Evolutionary conservation across 306 rosid species (phyloP), one percentile per base, ranked within the genome.

Genomic region (Begonia masoniana): DNA sequence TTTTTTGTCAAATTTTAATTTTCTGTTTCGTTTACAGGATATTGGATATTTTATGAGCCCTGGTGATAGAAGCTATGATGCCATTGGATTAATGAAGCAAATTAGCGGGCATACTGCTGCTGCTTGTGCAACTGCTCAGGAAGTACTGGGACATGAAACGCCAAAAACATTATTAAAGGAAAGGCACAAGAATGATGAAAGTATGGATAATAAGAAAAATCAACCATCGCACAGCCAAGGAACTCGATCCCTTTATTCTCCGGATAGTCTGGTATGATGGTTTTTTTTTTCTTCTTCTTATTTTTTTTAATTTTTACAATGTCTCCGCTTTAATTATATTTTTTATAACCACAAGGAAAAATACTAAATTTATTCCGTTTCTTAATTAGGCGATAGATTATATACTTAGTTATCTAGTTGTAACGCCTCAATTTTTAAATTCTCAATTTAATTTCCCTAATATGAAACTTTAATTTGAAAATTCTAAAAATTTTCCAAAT

Each of bases 51-150:
- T 81, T 17, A 59, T 83, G 92, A 92, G 88, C 78, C 99, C 99
- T 4, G 94, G 72, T 10, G 86, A 83, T 43, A 71, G 70, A 71
- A 82, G 89, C 75, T 87, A 73, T 52, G 99, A 92, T 76, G 99
- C 99, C 51, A 72, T 92, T 13, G 96, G 85, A 53, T 71, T 77
- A 80, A 81, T 86, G 93, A 87, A 74, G 64, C 93, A 92, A 76
- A 66, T 87, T 13, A 73, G 87, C 10, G 95, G 86, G 74, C 96
- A 91, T 58, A 82, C 77, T 61, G 94, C 94, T 10, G 80, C 82
- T 58, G 94, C 92, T 14, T 91, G 82, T 73, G 97, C 93, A 41
- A 74, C 62, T 57, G 95, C 95, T 39, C 84, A 79, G 57, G 82
- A 81, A 69, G 75, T 77, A 64, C 62, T 92, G 75, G 93, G 74